These are phyloP conservation scores for Schwanniomyces sp. DNA, from an alignment of 805 yeast genomes.

Conservation along the genomic window DNA sequence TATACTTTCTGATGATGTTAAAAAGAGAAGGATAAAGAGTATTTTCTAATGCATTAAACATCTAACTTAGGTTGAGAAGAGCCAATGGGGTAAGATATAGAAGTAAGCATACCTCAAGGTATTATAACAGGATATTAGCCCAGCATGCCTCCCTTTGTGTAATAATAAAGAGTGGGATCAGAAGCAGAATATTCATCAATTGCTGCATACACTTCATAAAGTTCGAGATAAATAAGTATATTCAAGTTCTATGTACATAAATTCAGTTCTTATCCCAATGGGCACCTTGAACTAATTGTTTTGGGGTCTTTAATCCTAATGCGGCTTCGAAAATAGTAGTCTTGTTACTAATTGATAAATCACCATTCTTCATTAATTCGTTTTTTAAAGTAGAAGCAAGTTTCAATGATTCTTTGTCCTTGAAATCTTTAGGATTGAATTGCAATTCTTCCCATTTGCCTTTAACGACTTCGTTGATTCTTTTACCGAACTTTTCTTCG, in stretches of 20 bases:
- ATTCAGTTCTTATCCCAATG: constrained; percentile 18
- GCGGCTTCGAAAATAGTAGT: constrained; percentile 29
- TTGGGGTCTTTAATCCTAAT: constrained; percentile 24
- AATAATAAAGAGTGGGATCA: not conserved
- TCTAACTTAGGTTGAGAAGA: no score
- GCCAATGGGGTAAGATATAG: no score
- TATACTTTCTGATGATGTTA: not conserved
- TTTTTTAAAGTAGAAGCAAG: constrained; percentile 12
- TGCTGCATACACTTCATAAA: no score
- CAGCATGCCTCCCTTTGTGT: not conserved
- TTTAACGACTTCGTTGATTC: constrained; percentile 29
- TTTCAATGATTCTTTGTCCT: constrained; percentile 5
- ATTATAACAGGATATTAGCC: no score
- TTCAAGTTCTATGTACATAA: not conserved
- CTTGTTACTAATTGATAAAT: constrained; percentile 25
- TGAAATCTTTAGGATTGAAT: constrained; percentile 5
- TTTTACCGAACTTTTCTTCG: constrained; percentile 16
- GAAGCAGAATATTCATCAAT: no score
- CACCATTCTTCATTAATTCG: constrained; percentile 28
- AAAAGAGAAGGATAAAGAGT: no score
- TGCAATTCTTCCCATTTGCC: constrained; percentile 25
- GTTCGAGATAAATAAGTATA: not conserved
- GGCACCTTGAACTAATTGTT: constrained; percentile 24
- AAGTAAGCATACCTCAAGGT: no score
- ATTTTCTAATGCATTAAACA: no score